Evolutionary conservation across 306 rosid species (phyloP), one percentile per base, ranked within the genome.

Genomic region (Cotoneaster glaucophyllus): DNA sequence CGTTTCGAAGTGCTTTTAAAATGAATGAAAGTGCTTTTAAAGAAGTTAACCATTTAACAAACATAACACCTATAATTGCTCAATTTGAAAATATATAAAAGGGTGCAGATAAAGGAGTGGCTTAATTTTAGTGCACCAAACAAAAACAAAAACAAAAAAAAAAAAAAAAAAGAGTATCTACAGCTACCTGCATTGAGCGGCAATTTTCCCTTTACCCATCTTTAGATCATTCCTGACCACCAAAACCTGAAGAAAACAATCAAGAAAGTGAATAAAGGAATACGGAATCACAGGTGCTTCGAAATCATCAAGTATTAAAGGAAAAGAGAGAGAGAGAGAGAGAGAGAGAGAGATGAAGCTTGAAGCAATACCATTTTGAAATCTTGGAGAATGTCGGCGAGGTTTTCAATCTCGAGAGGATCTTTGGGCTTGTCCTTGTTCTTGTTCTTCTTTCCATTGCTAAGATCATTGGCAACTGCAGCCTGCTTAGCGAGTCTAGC

Each of bases 171-270:
- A 34, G 39, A 34, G 19, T 48, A 48, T 53, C 9, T 0, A 37
- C 25, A 37, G 39, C 41, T 76, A 92, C 99, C 99, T 92, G 97
- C 97, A 95, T 80, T 95, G 97, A 68, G 99, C 97, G 17, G 92
- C 97, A 85, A 95, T 90, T 71, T 95, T 95, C 70, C 99, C 99
- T 82, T 95, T 95, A 34, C 99, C 99, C 97, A 95, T 95, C 87
- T 95, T 95, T 53, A 95, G 90, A 85, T 95, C 97, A 83, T 95
- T 95, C 70, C 97, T 85, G 25, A 90, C 99, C 21, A 95, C 97
- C 67, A 95, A 88, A 71, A 94, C 86, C 98, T 94, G 79, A 83
- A 70, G 4, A 74, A 72, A 41, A 21, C 34, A 26, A 25, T 8
- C 26, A 43, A 67, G 17, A 26, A 67, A 31, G 39, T 41, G 61